A percentile compares a stretch with the other conserved stretches of the same genome.
Conservation (phyloP, 225 moss, liverwort and hornwort genomes). For the Polytrichum formosum region DNA sequence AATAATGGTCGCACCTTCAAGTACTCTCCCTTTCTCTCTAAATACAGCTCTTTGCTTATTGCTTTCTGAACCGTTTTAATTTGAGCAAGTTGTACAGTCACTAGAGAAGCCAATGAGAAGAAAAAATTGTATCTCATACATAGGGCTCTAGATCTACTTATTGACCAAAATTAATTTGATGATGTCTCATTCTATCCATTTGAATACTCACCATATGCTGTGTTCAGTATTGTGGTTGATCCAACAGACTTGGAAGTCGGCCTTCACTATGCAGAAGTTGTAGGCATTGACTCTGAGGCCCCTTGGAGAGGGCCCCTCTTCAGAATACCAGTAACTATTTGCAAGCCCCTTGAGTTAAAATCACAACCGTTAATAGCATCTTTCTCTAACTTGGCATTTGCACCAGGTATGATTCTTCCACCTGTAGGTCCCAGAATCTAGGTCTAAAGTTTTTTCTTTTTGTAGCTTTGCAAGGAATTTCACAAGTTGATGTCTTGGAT, state of each 20-base stretch:
- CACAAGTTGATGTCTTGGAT: no score
- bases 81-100: no score
- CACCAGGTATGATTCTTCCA: slow-evolving; percentile 52
- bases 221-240: slow-evolving; percentile 84
- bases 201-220: slow-evolving; percentile 12
- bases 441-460: no score
- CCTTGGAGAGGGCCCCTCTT: slow-evolving; percentile 95
- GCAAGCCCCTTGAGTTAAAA: slow-evolving; percentile 75
- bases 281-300: slow-evolving; percentile 72
- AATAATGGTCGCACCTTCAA: slow-evolving; percentile 95
- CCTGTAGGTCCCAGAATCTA: no score
- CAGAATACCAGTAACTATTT: slow-evolving; percentile 81
- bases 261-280: slow-evolving; percentile 83
- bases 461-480: no score
- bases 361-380: slow-evolving; percentile 50
- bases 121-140: no score
- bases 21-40: slow-evolving; percentile 34
- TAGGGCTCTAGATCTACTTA: neutral
- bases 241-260: slow-evolving; percentile 77
- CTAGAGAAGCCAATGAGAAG: no score
- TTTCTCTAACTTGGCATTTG: slow-evolving; percentile 76
- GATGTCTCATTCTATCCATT: neutral
- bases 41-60: slow-evolving; percentile 4
- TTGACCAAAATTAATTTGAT: slow-evolving; percentile 6
- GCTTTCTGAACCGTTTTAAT: no score